Percentiles rank a stretch among this genome's conserved stretches.
phyloP scores from a whole-genome alignment of 331 rosid species.

The Malus hybrid region DNA sequence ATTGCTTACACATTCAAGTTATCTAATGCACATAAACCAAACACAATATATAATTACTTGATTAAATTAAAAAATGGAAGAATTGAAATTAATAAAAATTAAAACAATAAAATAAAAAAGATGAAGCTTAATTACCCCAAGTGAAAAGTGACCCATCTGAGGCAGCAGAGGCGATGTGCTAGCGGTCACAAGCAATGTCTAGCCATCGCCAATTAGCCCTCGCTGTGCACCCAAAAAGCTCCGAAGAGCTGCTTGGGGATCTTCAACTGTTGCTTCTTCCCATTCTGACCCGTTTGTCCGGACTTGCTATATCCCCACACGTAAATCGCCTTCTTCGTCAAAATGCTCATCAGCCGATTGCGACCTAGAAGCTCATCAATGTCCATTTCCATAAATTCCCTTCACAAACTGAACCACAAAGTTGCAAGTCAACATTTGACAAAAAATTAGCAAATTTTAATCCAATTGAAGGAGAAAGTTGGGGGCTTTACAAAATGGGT shows the following conservation, averaged over 20 bases:
- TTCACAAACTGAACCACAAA: too few relatives aligned
- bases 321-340: slow-evolving; percentile 79
- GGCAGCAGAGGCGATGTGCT: slow-evolving; percentile 83
- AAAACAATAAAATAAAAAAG: too few relatives aligned
- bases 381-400: slow-evolving; percentile 34
- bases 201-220: slow-evolving; percentile 67
- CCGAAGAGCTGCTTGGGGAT: slow-evolving; percentile 76
- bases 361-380: slow-evolving; percentile 51
- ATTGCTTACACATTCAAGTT: not conserved
- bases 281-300: slow-evolving; percentile 80
- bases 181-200: slow-evolving; percentile 90
- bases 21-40: not conserved
- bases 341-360: slow-evolving; percentile 21
- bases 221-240: slow-evolving; percentile 72
- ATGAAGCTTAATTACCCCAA: slow-evolving; percentile 23
- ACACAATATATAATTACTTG: not conserved
- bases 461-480: too few relatives aligned
- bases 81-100: not conserved
- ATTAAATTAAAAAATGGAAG: not conserved
- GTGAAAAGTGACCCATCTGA: slow-evolving; percentile 81
- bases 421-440: too few relatives aligned
- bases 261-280: slow-evolving; percentile 60
- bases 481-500: too few relatives aligned
- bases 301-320: slow-evolving; percentile 94
- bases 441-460: too few relatives aligned